A percentile compares a stretch with the other conserved stretches of the same genome.
These are phyloP conservation scores for Curvularia sp. DNA, from an alignment of 2,329 filamentous ascomycete species.

Conservation along the genomic window DNA sequence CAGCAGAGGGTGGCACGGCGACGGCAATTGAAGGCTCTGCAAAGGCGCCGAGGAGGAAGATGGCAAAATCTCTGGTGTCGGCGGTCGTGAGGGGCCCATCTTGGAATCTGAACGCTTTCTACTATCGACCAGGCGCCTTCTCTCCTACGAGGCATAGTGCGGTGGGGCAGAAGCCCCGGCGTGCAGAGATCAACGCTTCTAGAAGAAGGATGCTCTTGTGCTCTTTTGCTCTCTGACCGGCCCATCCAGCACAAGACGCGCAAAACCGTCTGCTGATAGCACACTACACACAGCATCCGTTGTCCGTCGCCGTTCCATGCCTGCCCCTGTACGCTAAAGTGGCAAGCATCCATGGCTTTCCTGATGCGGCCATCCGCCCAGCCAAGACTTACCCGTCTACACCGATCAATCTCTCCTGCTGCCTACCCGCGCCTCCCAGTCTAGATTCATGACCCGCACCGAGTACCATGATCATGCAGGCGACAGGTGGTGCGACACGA, in stretches of 20 bases:
- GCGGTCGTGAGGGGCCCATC: slow-evolving; percentile 19
- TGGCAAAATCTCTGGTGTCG: slow-evolving; percentile 19
- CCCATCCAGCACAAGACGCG: slow-evolving; percentile 10
- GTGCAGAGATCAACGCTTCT: slow-evolving; percentile 20
- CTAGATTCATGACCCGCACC: slow-evolving; percentile 1
- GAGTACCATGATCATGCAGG: slow-evolving; percentile 5
- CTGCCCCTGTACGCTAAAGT: background rate
- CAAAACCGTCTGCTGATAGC: background rate
- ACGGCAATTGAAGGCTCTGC: slow-evolving; percentile 3
- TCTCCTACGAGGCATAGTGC: slow-evolving; percentile 11
- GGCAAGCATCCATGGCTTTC: slow-evolving; percentile 5
- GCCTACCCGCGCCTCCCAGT: slow-evolving; percentile 1
- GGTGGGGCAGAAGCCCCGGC: slow-evolving; percentile 14
- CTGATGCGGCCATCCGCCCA: slow-evolving; percentile 9
- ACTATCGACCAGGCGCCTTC: slow-evolving; percentile 19
- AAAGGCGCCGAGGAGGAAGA: slow-evolving; percentile 2
- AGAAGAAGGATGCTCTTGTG: slow-evolving; percentile 12
- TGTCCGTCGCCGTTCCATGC: background rate
- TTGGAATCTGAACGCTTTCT: slow-evolving; percentile 14
- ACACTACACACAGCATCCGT: background rate
- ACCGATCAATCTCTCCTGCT: slow-evolving; percentile 7
- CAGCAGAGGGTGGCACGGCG: slow-evolving; percentile 1
- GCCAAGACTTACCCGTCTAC: background rate
- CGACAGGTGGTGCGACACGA: slow-evolving; percentile 1
- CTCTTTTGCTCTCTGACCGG: background rate